These are phyloP conservation scores for Chalaropsis thielavioides DNA, from an alignment of 2,329 filamentous ascomycete species.

Conservation along the genomic window DNA sequence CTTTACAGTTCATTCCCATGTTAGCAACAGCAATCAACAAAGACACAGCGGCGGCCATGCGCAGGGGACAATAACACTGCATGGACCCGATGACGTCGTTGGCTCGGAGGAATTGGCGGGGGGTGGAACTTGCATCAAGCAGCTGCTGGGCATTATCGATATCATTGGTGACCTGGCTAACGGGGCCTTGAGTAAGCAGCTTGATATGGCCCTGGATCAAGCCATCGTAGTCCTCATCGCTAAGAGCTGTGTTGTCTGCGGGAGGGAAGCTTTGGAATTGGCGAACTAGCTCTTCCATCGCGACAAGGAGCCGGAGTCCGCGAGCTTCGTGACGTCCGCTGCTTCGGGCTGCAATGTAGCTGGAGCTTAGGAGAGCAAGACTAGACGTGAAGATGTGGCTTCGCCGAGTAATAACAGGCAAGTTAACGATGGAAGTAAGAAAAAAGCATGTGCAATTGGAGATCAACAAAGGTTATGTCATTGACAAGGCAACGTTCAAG, in stretches of 20 bases:
- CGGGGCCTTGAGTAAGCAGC: neutral
- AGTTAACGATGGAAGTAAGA: neutral
- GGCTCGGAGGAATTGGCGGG: neutral
- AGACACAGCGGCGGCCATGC: neutral
- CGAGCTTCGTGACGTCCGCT: neutral
- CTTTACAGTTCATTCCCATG: constrained; percentile 23
- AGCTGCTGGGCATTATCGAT: neutral
- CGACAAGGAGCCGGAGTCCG: neutral
- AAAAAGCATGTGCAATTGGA: neutral
- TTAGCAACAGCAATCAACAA: neutral
- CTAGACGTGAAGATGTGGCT: neutral
- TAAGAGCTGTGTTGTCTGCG: neutral
- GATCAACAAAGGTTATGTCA: neutral
- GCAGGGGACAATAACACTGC: neutral
- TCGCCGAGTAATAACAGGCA: neutral
- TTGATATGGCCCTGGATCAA: constrained; percentile 9
- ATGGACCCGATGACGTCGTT: constrained; percentile 7
- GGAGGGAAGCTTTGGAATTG: constrained; percentile 6
- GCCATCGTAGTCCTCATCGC: constrained; percentile 8
- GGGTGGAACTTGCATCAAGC: constrained; percentile 11
- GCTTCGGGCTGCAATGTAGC: neutral
- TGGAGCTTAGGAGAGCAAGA: neutral
- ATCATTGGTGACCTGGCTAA: neutral
- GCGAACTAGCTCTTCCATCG: constrained; percentile 11
- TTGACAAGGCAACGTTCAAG: constrained; percentile 1